Conservation (phyloP, 169 alveolate genomes). For the Hepatocystis sp. region DNA sequence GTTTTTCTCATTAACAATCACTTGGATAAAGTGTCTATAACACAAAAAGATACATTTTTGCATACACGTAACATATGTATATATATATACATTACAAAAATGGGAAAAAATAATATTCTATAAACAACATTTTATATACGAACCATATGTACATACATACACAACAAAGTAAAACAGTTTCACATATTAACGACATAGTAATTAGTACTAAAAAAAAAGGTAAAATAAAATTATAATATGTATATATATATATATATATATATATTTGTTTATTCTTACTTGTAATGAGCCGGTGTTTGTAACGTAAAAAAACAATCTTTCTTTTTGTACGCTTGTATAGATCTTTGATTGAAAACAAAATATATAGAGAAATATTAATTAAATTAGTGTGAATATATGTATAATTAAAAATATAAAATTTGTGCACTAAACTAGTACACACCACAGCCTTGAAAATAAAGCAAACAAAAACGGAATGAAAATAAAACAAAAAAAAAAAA, state of each 20-base stretch:
- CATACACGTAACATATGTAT: too few species aligned
- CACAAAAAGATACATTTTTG: neutral
- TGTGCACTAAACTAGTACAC: too few species aligned
- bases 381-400: slow-evolving; percentile 1
- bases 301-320: slow-evolving; percentile 38
- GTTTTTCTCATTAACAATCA: slow-evolving; percentile 47
- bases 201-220: too few species aligned
- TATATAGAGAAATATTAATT: neutral
- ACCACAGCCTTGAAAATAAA: too few species aligned
- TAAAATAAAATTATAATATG: too few species aligned
- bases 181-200: too few species aligned
- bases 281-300: slow-evolving; percentile 67
- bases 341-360: slow-evolving; percentile 37
- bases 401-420: too few species aligned
- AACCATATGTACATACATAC: too few species aligned
- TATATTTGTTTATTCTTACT: slow-evolving; percentile 27
- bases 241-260: neutral
- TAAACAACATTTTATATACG: too few species aligned
- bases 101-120: neutral
- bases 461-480: too few species aligned
- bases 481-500: neutral
- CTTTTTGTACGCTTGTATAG: slow-evolving; percentile 66
- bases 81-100: neutral
- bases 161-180: too few species aligned
- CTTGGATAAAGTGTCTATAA: slow-evolving; percentile 51